Evolutionary conservation across 805 yeast species (phyloP), one percentile per base, ranked within the genome.

Genomic region (Candida orba): DNA sequence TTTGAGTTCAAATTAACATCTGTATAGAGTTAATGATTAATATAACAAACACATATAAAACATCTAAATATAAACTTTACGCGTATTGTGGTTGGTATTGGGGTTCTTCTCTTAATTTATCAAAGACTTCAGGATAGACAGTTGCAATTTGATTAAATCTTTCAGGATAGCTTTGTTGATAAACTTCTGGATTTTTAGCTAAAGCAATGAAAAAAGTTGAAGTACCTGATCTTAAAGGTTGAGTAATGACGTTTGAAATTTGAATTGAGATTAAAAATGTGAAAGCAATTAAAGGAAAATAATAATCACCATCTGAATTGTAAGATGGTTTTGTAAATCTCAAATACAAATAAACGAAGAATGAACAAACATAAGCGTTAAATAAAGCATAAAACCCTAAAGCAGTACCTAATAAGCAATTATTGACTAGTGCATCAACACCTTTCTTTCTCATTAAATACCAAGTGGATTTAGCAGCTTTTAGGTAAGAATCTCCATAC

Each of bases 171-270:
- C 84, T 74, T 65, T 73, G 71, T 57, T 77, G 79, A 69, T 84
- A 82, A 8, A 84, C 78, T 53, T 86, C 95, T 0, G 97, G 96
- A 53, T 87, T 90, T 54, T 79, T 77, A 13, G 90, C 87, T 55
- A 86, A 69, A 0, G 93, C 89, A 37, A 90, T 81, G 62, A 88
- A 82, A 59, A 90, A 81, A 0, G 96, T 84, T 20, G 90, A 78
- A 10, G 81, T 78, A 12, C 96, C 96, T 9, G 89, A 80, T 49
- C 80, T 82, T 39, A 90, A 78, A 1, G 88, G 83, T 35, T 83
- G 81, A 49, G 81, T 76, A 13, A 91, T 71, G 45, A 86, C 68
- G 48, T 82, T 78, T 40, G 86, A 75, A 48, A 90, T 76, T 66
- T 89, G 95, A 35, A 81, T 71, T 0, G 93, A 75, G 42, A 89